Evolutionary conservation across 352 stramenopile species (phyloP), one percentile per base, ranked within the genome.

Genomic region (Globisporangium nunn): DNA sequence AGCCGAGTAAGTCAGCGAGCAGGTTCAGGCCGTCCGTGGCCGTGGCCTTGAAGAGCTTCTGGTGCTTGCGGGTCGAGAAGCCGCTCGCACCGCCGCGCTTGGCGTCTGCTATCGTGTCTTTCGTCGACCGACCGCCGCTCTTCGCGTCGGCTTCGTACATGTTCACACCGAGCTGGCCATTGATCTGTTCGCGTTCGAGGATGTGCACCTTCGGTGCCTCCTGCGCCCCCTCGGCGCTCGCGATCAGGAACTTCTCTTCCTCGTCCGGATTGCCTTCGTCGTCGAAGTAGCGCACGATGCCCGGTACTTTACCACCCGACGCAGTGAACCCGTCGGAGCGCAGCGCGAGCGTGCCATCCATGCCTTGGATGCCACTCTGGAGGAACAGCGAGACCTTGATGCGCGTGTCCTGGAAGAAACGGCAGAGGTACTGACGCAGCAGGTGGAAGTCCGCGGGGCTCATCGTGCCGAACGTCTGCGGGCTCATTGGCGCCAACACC

Each of bases 361-460:
- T 78, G 11, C 74, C 69, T 51, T 97, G 89, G 52, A 96, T 86
- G 48, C 85, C 75, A 48, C 86, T 88, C 63, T 97, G 87, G 39
- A 97, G 62, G 59, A 96, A 96, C 49, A 97, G 77, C 39, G 84
- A 96, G 4, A 97, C 88, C 59, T 96, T 96, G 64, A 97, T 93
- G 54, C 88, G 87, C 8, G 83, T 81, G 59, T 92, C 87, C 62
- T 96, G 83, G 72, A 95, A 95, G 70, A 97, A 97, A 7, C 80
- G 76, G 51, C 79, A 87, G 35, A 97, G 68, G 30, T 85, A 85
- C 63, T 96, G 89, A 59, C 90, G 88, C 51, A 96, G 64, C 49
- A 91, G 50, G 65, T 75, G 87, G 65, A 95, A 93, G 50, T 96
- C 70, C 4, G 78, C 88, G 0, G 71, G 40, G 17, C 51, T 73